These are phyloP conservation scores for Carex scoparia DNA, from an alignment of 176 grass and related monocot species.

Conservation along the genomic window DNA sequence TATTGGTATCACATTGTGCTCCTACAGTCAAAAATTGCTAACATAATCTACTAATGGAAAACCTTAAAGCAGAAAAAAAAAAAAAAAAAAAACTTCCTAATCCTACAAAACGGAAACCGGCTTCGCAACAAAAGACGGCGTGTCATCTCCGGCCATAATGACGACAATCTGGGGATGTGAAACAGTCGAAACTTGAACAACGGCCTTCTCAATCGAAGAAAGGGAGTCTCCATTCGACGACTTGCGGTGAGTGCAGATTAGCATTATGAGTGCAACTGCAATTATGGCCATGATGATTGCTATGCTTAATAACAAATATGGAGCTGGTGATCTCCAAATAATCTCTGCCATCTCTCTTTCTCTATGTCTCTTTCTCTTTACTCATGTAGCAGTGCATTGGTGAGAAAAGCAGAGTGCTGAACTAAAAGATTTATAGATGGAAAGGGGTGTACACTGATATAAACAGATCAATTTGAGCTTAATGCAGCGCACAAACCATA, in stretches of 20 bases:
- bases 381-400: neutral
- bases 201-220: neutral
- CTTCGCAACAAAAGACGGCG: conserved; percentile 7
- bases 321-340: conserved; percentile 4
- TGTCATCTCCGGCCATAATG: conserved; percentile 17
- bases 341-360: neutral
- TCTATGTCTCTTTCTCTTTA: neutral
- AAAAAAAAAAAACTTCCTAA: neutral
- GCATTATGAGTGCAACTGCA: conserved; percentile 20
- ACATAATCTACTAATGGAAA: neutral
- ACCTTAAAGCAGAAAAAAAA: neutral
- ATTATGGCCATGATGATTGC: conserved; percentile 22
- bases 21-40: neutral
- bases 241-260: conserved; percentile 1
- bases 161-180: conserved; percentile 1
- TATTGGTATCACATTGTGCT: neutral
- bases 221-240: neutral
- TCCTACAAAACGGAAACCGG: conserved; percentile 1
- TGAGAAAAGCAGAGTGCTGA: neutral
- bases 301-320: conserved; percentile 10
- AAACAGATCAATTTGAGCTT: no score
- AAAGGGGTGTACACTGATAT: no score
- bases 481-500: no score
- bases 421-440: conserved; percentile 11
- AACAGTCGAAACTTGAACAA: neutral